Base-by-base conservation (phyloP, 768 basidiomycete species). In the Russula sp. region DNA sequence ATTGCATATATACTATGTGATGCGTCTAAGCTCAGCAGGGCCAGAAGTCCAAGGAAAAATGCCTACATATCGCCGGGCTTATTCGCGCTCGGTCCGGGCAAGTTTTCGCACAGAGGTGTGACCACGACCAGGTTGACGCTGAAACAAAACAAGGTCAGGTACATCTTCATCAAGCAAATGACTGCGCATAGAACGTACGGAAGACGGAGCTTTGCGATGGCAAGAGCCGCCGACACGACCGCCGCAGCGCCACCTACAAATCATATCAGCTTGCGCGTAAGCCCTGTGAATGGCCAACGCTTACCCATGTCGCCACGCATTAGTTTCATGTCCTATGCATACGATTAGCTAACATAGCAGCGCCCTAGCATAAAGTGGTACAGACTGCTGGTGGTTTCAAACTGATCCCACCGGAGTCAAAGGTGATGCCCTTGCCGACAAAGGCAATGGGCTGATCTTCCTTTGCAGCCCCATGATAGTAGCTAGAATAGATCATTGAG, bases 341-440 rank as follows among this genome's bases (percentile, higher is more conserved):
- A 18, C 14, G 59, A 20, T 36, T 35, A 29, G n/a, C 57, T 39
- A 9, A 10, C 18, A 49, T 16, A 57, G 55, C 14, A 13, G 56
- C 56, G 53, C 42, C 18, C 4, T 36, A 18, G 1, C 20, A 53
- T 20, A 46, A 54, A 56, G 48, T 46, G 6, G 8, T 7, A 77
- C 82, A 68, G 63, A 85, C 89, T 38, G 79, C 78, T 38, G 79
- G 70, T n/a, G 88, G 83, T 74, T 94, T 94, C 72, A 95, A 74
- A 61, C 86, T 88, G 72, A 93, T 93, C 66, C 90, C 90, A 78
- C 91, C 91, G 3, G 85, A 84, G 72, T 95, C 91, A 65, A 94
- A 95, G 16, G 91, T 93, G 70, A 94, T 86, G 63, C 92, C 92
- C 71, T 94, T 93, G 38, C 92, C 92, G 39, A 94, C 89, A 62